Evolutionary conservation across 805 yeast genomes (phyloP).

Genomic region (Zygotorulaspora florentina): DNA sequence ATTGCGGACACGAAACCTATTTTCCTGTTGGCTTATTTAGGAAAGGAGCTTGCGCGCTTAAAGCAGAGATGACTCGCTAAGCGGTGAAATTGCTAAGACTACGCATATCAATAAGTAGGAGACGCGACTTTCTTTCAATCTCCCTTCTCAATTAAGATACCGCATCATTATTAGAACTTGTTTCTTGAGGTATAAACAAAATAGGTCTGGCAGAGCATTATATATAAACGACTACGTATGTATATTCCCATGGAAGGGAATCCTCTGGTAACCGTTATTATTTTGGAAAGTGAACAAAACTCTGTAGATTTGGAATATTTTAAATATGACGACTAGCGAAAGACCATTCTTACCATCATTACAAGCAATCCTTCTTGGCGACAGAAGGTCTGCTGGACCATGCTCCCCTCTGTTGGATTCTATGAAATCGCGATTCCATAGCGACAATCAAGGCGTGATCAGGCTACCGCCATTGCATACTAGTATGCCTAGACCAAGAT

Average conservation of each 20-base stretch:
- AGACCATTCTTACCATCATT: conserved; percentile 21
- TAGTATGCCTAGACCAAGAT: conserved; percentile 19
- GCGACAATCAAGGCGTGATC: conserved; percentile 27
- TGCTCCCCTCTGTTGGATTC: conserved; percentile 22
- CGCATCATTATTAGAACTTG: conserved; percentile 5
- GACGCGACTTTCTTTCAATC: conserved; percentile 14
- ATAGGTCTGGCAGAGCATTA: neutral
- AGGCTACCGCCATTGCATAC: conserved; percentile 29
- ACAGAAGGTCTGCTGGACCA: conserved; percentile 15
- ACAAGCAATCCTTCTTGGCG: conserved; percentile 17
- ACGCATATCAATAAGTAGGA: conserved; percentile 4
- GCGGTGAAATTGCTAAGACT: too few relatives aligned
- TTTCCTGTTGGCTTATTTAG: too few relatives aligned
- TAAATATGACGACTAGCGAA: conserved; percentile 4
- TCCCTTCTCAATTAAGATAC: conserved; percentile 16
- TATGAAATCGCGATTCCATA: conserved; percentile 19
- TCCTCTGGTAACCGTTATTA: too few relatives aligned
- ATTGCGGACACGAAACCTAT: neutral
- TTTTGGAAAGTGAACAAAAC: too few relatives aligned
- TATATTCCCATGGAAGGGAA: too few relatives aligned
- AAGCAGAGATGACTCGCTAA: too few relatives aligned
- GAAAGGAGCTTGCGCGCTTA: too few relatives aligned
- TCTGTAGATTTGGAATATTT: neutral
- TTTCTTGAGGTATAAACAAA: neutral
- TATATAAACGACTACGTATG: neutral